Evolutionary conservation across 768 basidiomycete genomes (phyloP), one percentile per base, ranked within the genome.

Genomic region (Pulveroboletus sp.): DNA sequence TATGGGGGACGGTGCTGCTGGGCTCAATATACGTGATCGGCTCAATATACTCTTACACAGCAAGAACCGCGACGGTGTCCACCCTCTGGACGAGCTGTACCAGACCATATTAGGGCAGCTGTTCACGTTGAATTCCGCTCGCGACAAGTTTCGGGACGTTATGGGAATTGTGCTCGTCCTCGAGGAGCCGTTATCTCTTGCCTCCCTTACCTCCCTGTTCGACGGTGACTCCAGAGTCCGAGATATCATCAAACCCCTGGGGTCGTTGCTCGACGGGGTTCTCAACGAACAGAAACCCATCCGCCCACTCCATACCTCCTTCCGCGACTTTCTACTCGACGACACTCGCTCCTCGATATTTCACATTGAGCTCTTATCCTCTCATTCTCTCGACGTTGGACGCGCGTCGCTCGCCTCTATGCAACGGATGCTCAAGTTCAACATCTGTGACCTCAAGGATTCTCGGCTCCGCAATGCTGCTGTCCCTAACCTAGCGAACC

Each of bases 371-470:
- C 35, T 62, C 35, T 35, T 49, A 21, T 43, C 59, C 24, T 17
- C 2, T 1, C 59, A 60, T 39, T 48, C 51, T 12, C 52, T 49
- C 6, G 8, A 9, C 19, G 55, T 73, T n/a, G 60, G 69, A 2
- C 47, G 45, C 13, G 53, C 62, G 12, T 63, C 60, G 31, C 52
- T 75, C 11, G 42, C 45, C 24, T 51, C 63, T 24, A 71, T 75
- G 72, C 53, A 51, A 11, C 44, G 37, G 29, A 53, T 50, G 14
- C 67, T 75, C 33, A 54, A 47, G 40, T 75, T 75, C 58, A 73
- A 75, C 34, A 72, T 75, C 9, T 75, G n/a, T n/a, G n/a, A n/a
- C n/a, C n/a, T n/a, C n/a, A n/a, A n/a, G n/a, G n/a, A n/a, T n/a
- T n/a, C n/a, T 72, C 63, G 66, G 42, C 20, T 61, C 0, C 49